Evolutionary conservation across 2,329 filamentous ascomycete species (phyloP).

Genomic region (Lecanosticta acicola): DNA sequence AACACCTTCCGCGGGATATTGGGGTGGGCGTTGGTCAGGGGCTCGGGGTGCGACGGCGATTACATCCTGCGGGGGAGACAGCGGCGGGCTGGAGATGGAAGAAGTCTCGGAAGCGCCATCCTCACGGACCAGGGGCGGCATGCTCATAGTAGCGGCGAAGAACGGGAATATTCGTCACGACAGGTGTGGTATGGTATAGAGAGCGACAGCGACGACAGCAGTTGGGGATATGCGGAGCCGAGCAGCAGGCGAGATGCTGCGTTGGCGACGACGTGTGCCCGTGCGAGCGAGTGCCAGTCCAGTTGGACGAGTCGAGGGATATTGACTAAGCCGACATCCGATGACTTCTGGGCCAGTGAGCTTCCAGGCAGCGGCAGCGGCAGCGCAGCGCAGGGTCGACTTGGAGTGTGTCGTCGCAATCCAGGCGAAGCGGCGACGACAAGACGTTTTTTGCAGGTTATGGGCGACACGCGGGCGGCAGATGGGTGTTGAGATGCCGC

Average conservation of each 20-base stretch:
- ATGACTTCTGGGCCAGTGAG: too few species aligned
- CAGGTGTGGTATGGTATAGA: not conserved
- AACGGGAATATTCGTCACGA: constrained; percentile 3
- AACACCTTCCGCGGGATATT: constrained; percentile 29
- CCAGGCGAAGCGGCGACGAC: constrained; percentile 5
- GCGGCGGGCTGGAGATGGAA: constrained; percentile 10
- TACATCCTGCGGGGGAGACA: constrained; percentile 8
- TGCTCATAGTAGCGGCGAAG: constrained; percentile 2
- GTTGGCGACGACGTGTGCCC: not conserved
- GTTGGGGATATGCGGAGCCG: too few species aligned
- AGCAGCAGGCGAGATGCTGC: not conserved
- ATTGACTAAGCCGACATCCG: not conserved
- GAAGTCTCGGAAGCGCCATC: constrained; percentile 7
- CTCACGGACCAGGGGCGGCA: constrained; percentile 7
- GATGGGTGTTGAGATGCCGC: not conserved
- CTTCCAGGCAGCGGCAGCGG: not conserved
- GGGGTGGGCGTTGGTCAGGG: constrained; percentile 1
- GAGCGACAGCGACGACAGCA: not conserved
- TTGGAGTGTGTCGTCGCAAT: constrained; percentile 4
- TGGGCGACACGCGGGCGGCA: not conserved
- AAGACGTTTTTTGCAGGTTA: constrained; percentile 3
- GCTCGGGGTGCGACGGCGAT: constrained; percentile 4
- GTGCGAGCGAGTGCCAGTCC: not conserved
- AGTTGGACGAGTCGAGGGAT: not conserved
- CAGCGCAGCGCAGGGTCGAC: not conserved